A percentile compares a stretch with the other conserved stretches of the same genome.
These are phyloP conservation scores for Trichoderma sp. DNA, from an alignment of 2,329 filamentous ascomycete genomes.

Conservation along the genomic window DNA sequence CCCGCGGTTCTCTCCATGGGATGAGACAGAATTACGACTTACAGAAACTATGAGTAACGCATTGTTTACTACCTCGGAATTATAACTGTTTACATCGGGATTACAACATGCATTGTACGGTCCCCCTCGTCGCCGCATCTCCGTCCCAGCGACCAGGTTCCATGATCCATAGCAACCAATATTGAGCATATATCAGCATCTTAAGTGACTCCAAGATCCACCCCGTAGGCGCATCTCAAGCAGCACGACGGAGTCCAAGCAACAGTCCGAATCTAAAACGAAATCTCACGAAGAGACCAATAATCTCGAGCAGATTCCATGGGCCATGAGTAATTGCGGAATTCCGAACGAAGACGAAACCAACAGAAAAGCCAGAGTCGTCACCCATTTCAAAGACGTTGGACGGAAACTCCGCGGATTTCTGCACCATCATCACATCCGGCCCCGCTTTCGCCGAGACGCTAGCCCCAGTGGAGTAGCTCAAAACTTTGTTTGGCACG, in stretches of 20 bases:
- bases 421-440: not conserved
- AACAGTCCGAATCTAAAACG: not conserved
- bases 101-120: not conserved
- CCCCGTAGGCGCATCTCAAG: not conserved
- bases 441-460: not conserved
- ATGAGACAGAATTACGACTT: not conserved
- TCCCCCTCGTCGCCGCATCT: not conserved
- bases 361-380: not conserved
- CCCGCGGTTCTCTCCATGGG: not conserved
- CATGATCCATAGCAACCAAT: not conserved
- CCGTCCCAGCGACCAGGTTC: not conserved
- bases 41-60: not conserved
- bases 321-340: not conserved
- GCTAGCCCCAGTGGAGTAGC: not conserved
- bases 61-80: not conserved
- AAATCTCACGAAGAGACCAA: not conserved
- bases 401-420: conserved; percentile 11
- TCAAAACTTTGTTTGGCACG: conserved; percentile 9
- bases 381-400: not conserved
- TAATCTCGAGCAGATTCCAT: not conserved
- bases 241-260: not conserved
- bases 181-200: not conserved
- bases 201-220: not conserved
- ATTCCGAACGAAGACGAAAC: not conserved
- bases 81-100: not conserved